Conservation (phyloP, 345 rosid genomes). For the Sisymbrium altissimum region DNA sequence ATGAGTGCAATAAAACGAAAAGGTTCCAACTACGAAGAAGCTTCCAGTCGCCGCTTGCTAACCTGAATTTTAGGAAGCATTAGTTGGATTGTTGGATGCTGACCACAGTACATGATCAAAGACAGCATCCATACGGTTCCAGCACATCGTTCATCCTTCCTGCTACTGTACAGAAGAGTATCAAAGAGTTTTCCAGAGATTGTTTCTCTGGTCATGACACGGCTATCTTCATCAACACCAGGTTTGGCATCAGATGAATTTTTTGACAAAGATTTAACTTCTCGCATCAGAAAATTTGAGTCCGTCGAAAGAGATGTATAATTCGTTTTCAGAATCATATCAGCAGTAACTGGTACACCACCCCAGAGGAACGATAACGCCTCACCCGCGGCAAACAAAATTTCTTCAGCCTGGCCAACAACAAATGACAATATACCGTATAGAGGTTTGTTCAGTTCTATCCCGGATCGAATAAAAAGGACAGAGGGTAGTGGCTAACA, state of each 20-base stretch:
- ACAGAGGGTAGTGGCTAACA: slow-evolving; percentile 8
- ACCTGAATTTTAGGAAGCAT: slow-evolving; percentile 99
- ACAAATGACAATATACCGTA: slow-evolving; percentile 2
- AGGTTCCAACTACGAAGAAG: neutral
- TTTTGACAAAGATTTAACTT: slow-evolving; percentile 52
- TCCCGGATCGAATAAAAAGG: neutral
- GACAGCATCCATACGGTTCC: slow-evolving; percentile 95
- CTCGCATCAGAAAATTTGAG: slow-evolving; percentile 85
- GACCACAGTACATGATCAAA: slow-evolving; percentile 88
- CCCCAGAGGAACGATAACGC: slow-evolving; percentile 95
- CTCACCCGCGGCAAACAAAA: slow-evolving; percentile 95
- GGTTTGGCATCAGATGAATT: slow-evolving; percentile 37
- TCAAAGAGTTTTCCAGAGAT: slow-evolving; percentile 76
- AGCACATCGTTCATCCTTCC: slow-evolving; percentile 98
- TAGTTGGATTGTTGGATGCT: slow-evolving; percentile 73
- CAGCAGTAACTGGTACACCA: slow-evolving; percentile 82
- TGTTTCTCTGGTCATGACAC: slow-evolving; percentile 51
- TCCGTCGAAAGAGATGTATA: slow-evolving; percentile 79
- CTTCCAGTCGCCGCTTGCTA: slow-evolving; percentile 15
- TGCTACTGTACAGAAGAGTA: slow-evolving; percentile 72
- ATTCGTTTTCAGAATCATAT: slow-evolving; percentile 82
- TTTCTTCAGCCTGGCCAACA: slow-evolving; percentile 80
- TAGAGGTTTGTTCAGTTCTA: slow-evolving; percentile 9
- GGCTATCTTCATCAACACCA: slow-evolving; percentile 51
- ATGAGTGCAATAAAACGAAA: neutral